A percentile compares a stretch with the other conserved stretches of the same genome.
These are phyloP conservation scores for Lactifluus subvellereus DNA, from an alignment of 768 basidiomycete genomes.

Conservation along the genomic window DNA sequence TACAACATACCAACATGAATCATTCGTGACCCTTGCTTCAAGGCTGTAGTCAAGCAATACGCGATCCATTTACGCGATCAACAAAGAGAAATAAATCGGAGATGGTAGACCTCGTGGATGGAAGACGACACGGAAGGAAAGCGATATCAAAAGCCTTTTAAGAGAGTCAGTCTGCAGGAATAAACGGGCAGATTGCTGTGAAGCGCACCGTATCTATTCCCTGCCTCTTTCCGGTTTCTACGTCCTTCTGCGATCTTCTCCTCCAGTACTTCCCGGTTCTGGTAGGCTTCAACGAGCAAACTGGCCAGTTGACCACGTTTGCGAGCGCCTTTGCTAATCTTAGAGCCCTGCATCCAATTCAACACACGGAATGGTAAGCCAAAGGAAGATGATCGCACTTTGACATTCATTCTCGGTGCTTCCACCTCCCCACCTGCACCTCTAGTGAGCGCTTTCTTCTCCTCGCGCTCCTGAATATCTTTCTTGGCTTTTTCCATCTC, in stretches of 20 bases:
- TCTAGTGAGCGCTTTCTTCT: slow-evolving; percentile 66
- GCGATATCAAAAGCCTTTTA: slow-evolving; percentile 13
- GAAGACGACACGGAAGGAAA: not conserved
- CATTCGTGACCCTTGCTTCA: not conserved
- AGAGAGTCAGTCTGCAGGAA: not conserved
- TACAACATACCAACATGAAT: not conserved
- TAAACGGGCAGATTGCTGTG: not conserved
- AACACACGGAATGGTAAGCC: not conserved
- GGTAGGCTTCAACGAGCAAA: slow-evolving; percentile 73
- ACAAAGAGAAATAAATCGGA: not conserved
- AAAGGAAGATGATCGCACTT: slow-evolving; percentile 40
- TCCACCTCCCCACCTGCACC: slow-evolving; percentile 48
- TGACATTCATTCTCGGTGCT: slow-evolving; percentile 79
- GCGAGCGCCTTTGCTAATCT: slow-evolving; percentile 60
- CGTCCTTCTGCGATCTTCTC: slow-evolving; percentile 79
- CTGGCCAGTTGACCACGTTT: slow-evolving; percentile 77
- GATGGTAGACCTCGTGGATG: not conserved
- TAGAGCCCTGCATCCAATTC: slow-evolving; percentile 49
- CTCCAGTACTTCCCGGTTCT: slow-evolving; percentile 77
- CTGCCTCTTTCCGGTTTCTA: slow-evolving; percentile 82
- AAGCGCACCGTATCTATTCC: slow-evolving; percentile 80
- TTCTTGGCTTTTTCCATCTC: slow-evolving; percentile 76
- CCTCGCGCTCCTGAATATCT: slow-evolving; percentile 71
- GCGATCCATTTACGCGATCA: not conserved
- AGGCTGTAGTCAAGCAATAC: not conserved